Conservation (phyloP, 768 basidiomycete species). For the Phlegmacium glaucopus region DNA sequence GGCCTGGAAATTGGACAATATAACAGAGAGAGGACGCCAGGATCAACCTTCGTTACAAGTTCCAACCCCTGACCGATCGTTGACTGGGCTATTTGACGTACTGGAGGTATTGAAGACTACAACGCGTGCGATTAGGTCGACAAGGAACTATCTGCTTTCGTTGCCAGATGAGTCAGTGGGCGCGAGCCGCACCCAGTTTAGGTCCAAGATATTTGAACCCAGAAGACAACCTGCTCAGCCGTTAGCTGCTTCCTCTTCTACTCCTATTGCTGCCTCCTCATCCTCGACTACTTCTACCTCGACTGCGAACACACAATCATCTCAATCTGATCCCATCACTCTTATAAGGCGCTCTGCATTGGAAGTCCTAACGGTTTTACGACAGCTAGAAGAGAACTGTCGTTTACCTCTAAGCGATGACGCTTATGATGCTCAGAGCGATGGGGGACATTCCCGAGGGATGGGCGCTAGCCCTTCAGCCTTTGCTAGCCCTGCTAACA, state of each 20-base stretch:
- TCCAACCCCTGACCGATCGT: background rate
- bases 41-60: background rate
- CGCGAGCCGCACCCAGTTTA: constrained; percentile 54
- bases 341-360: constrained; percentile 75
- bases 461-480: constrained; percentile 31
- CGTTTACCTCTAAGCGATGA: constrained; percentile 78
- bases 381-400: constrained; percentile 75
- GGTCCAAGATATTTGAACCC: constrained; percentile 43
- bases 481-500: constrained; percentile 37
- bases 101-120: constrained; percentile 73
- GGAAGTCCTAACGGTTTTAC: constrained; percentile 77
- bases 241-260: constrained; percentile 14
- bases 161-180: constrained; percentile 73
- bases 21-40: constrained; percentile 8
- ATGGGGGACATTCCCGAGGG: constrained; percentile 45
- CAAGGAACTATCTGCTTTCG: constrained; percentile 79
- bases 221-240: constrained; percentile 25
- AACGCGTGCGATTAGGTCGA: constrained; percentile 75
- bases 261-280: constrained; percentile 7
- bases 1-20: constrained; percentile 53
- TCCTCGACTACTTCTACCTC: constrained; percentile 4
- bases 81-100: constrained; percentile 45
- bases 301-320: constrained; percentile 8
- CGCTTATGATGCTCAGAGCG: constrained; percentile 79
- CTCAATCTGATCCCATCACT: constrained; percentile 55